phyloP scores from a whole-genome alignment of 495 filamentous ascomycete species.

The Cryomyces minteri region DNA sequence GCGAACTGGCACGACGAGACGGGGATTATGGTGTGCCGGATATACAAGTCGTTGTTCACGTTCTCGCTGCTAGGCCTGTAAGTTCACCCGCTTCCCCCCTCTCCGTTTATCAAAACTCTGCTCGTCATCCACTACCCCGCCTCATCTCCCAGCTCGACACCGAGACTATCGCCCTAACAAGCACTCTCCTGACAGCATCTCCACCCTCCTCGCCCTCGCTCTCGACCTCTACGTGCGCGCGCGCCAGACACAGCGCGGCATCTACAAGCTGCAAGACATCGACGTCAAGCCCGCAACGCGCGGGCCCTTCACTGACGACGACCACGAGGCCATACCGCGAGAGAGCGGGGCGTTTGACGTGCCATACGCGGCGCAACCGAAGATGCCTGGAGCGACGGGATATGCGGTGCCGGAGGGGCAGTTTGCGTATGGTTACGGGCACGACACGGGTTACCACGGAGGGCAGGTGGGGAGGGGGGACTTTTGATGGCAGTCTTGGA shows the following conservation, averaged over 20 bases:
- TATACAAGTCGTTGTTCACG: constrained; percentile 49
- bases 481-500: background rate
- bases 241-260: constrained; percentile 25
- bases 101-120: background rate
- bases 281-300: constrained; percentile 3
- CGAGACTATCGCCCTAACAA: background rate
- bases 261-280: constrained; percentile 23
- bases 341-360: constrained; percentile 5
- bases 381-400: constrained; percentile 3
- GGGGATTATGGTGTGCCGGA: constrained; percentile 39
- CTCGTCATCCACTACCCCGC: too few species aligned
- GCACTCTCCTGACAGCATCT: constrained; percentile 5
- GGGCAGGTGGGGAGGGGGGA: constrained; percentile 1
- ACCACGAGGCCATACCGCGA: constrained; percentile 1
- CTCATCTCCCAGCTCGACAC: background rate
- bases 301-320: constrained; percentile 5
- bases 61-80: constrained; percentile 35
- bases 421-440: constrained; percentile 9
- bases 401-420: constrained; percentile 17
- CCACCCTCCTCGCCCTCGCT: constrained; percentile 27
- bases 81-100: background rate
- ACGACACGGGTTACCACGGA: constrained; percentile 18
- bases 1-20: constrained; percentile 36
- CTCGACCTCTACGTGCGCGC: constrained; percentile 32
- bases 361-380: background rate